A percentile compares a stretch with the other conserved stretches of the same genome.
These are phyloP conservation scores for Diplodia mutila DNA, from an alignment of 2,329 filamentous ascomycete genomes.

Conservation along the genomic window DNA sequence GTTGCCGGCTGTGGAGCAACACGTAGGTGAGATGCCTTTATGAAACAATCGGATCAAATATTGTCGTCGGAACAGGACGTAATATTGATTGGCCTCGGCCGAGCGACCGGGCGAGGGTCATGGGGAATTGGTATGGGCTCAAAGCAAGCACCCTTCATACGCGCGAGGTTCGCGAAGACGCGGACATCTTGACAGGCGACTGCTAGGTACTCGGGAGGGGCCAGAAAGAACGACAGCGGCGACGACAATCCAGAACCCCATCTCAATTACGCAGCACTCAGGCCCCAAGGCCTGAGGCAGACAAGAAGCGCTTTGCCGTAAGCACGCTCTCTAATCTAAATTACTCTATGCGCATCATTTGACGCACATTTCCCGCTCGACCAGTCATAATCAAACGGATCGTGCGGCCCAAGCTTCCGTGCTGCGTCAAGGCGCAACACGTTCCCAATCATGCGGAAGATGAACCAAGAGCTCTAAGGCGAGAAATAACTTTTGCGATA, in stretches of 20 bases:
- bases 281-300: background rate
- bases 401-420: constrained; percentile 16
- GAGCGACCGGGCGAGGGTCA: background rate
- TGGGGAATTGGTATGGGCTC: background rate
- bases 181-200: background rate
- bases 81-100: background rate
- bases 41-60: too few species aligned
- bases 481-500: constrained; percentile 6
- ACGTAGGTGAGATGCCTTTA: too few species aligned
- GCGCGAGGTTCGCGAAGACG: background rate
- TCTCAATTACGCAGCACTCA: background rate
- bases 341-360: constrained; percentile 12
- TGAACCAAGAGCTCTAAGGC: constrained; percentile 7
- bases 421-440: background rate
- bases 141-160: background rate
- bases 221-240: background rate
- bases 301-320: background rate
- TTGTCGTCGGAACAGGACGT: background rate
- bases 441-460: constrained; percentile 4
- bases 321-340: constrained; percentile 11
- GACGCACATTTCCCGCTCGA: constrained; percentile 11
- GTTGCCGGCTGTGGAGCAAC: too few species aligned
- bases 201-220: background rate
- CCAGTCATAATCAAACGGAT: constrained; percentile 15
- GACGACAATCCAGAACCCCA: background rate